Base-by-base conservation (phyloP, 1,284 basidiomycete genomes). In the Chondrostereum purpureum region DNA sequence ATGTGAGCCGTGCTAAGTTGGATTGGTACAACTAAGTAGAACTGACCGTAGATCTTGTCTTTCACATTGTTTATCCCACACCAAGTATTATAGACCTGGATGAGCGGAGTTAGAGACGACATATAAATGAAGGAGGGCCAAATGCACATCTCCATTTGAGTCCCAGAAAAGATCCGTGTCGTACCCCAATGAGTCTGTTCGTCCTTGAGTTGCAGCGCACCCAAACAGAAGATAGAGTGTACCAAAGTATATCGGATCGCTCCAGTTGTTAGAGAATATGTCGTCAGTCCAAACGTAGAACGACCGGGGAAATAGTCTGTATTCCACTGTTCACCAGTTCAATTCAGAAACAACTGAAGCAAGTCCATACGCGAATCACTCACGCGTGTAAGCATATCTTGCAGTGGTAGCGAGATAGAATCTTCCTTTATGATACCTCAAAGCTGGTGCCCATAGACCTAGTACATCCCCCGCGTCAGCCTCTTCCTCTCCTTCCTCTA, bases 121-220 rank as follows among this genome's bases (percentile, higher is more conserved):
- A 13, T 5, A 27, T 17, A 11, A 36, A 34, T 23, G n/a, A 39
- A 12, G 20, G 17, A 22, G 19, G 22, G 3, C 18, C 14, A 22
- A 42, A 51, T 51, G 21, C 34, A 63, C 65, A 47, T 66, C 64
- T 11, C 63, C 66, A 41, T 63, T 62, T 10, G 51, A 54, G 42
- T 67, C 66, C 65, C 67, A 70, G 53, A 70, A 72, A 11, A 69
- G 47, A 47, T 67, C 68, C 2, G 62, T 54, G 44, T 72, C 68
- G 46, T 70, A 72, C 3, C 68, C 69, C 27, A 68, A 53, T 33
- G 61, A 58, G 38, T 68, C 66, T 66, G 31, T 13, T 12, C 18
- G 21, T 14, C 20, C 18, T 43, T 39, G 40, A 20, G 18, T 43
- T 17, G 33, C 16, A 20, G n/a, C 11, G 3, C 13, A 42, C n/a